Conservation (phyloP, 192 early-diverging fungal species). For the Irineochytrium annulatum region DNA sequence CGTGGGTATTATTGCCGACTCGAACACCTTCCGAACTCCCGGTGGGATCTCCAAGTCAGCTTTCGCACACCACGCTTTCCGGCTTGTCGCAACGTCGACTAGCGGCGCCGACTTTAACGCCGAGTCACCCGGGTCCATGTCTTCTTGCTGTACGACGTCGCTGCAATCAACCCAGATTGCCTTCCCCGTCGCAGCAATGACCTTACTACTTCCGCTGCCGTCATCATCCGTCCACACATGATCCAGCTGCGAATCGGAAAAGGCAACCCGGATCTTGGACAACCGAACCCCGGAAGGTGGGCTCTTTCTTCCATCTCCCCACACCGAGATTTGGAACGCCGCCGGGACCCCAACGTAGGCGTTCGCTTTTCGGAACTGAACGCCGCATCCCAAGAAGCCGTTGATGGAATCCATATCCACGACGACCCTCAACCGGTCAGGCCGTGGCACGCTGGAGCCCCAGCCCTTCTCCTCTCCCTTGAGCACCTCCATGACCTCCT, state of each 20-base stretch:
- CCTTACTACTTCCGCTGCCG: neutral
- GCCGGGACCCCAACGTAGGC: constrained; percentile 54
- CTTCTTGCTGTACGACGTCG: neutral
- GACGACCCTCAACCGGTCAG: constrained; percentile 4
- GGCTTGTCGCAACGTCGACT: constrained; percentile 6
- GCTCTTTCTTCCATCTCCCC: constrained; percentile 12
- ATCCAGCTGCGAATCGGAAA: constrained; percentile 57
- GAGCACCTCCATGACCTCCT: constrained; percentile 26
- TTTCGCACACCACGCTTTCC: constrained; percentile 29
- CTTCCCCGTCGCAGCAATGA: neutral
- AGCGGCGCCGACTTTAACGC: constrained; percentile 2
- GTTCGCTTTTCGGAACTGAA: constrained; percentile 32
- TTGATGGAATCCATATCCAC: constrained; percentile 65
- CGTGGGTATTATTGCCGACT: constrained; percentile 49
- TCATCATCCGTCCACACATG: constrained; percentile 43
- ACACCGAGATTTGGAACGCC: constrained; percentile 53
- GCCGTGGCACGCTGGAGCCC: neutral
- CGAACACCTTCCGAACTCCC: constrained; percentile 51
- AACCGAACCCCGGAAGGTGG: constrained; percentile 48
- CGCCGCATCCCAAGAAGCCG: constrained; percentile 44
- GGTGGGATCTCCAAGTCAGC: constrained; percentile 49
- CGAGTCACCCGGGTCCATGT: constrained; percentile 3
- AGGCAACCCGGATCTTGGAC: constrained; percentile 47
- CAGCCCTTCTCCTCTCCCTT: constrained; percentile 17
- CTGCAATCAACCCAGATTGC: constrained; percentile 19